phyloP scores from a whole-genome alignment of 2,329 filamentous ascomycete genomes.

The Nemania sp. region DNA sequence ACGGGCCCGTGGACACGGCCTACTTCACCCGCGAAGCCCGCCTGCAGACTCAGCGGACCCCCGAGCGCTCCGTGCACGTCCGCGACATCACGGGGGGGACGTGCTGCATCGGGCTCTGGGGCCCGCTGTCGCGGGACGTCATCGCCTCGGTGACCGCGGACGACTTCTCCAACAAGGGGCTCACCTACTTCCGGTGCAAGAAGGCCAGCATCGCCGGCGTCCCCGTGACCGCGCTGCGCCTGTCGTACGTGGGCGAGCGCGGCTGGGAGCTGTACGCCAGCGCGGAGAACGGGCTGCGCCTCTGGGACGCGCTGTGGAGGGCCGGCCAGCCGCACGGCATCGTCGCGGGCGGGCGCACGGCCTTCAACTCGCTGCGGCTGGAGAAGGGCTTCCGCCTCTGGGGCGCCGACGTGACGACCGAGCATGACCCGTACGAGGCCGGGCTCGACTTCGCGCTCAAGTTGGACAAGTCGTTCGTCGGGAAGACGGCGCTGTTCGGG shows the following conservation, averaged over 20 bases:
- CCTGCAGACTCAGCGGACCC: slow-evolving; percentile 24
- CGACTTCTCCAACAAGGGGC: slow-evolving; percentile 39
- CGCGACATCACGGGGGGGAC: slow-evolving; percentile 39
- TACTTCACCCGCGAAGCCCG: slow-evolving; percentile 39
- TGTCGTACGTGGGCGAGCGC: slow-evolving; percentile 37
- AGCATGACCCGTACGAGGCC: slow-evolving; percentile 39
- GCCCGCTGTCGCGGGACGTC: slow-evolving; percentile 33
- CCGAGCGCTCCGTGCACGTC: slow-evolving; percentile 26
- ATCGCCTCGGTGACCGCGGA: slow-evolving; percentile 27
- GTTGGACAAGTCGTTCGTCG: slow-evolving; percentile 38
- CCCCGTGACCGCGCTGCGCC: slow-evolving; percentile 32
- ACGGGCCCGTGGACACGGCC: slow-evolving; percentile 38
- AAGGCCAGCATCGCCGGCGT: slow-evolving; percentile 36
- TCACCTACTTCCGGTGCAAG: slow-evolving; percentile 38
- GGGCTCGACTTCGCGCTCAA: slow-evolving; percentile 39
- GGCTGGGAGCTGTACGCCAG: slow-evolving; percentile 41
- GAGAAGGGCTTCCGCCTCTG: slow-evolving; percentile 39
- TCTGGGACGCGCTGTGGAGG: slow-evolving; percentile 38
- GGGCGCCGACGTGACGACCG: slow-evolving; percentile 38
- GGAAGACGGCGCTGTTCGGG: slow-evolving; percentile 33
- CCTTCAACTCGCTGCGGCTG: slow-evolving; percentile 38
- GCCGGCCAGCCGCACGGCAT: slow-evolving; percentile 36
- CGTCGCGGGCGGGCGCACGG: slow-evolving; percentile 35
- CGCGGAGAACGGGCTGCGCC: slow-evolving; percentile 35
- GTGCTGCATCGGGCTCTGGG: slow-evolving; percentile 38